Evolutionary conservation across 1,139 yeast genomes (phyloP), one percentile per base, ranked within the genome.

Genomic region (Hanseniaspora sp.): DNA sequence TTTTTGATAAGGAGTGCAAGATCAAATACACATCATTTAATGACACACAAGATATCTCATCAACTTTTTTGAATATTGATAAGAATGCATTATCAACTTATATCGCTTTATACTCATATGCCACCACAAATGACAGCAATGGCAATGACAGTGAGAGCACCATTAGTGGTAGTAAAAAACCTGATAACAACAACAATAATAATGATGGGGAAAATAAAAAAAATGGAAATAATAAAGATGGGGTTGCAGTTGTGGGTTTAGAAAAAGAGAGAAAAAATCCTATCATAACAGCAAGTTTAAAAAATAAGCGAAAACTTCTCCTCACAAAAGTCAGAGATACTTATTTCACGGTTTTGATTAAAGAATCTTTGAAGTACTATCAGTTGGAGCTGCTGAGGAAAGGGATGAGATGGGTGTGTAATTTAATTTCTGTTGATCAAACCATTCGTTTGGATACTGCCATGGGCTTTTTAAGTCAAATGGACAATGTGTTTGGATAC

Each of bases 61-160:
- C 29, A 23, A 34, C 53, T 9, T 51, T 51, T 30, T 13, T 51
- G 12, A 51, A 51, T 38, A 41, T 51, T 43, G 53, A 51, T 31
- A 51, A 38, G 29, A 51, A 51, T 34, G 53, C 53, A 11, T 13
- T 51, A 23, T 43, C 46, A 33, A 38, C 41, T 9, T 51, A 51
- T 33, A 38, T 51, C 4, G 53, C 53, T 7, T 7, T 51, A 13
- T 49, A 42, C n/a, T 35, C 46, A n/a, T 51, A 51, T 29, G 43
- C 52, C 2, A 34, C 52, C 1, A 33, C 46, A 5, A 13, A 33
- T 33, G 13, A 33, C 5, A 33, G 35, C 3, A 33, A 13, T 33
- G 5, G 2, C 7, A 35, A 12, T 11, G 15, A 3, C 5, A 42
- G 28, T 12, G 12, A 7, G 2, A 13, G 17, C 7, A 11, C 33